phyloP scores from a whole-genome alignment of 257 asterid species.

The Lycium barbarum region DNA sequence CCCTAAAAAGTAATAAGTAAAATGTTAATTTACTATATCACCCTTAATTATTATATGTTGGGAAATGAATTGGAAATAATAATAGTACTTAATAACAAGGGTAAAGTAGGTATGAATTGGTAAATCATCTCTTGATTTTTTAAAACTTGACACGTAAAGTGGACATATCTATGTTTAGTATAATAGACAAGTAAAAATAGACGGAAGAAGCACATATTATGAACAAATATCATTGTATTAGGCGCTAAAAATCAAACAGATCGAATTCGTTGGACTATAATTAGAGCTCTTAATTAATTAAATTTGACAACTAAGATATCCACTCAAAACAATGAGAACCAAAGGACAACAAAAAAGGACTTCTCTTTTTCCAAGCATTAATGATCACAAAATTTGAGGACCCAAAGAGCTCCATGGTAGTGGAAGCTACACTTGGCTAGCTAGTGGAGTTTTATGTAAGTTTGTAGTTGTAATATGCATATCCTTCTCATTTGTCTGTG shows the following conservation, averaged over 20 bases:
- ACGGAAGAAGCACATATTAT: no score
- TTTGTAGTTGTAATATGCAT: constrained; percentile 20
- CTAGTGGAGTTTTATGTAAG: constrained; percentile 28
- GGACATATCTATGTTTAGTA: no score
- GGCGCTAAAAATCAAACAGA: constrained; percentile 28
- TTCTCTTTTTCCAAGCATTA: constrained; percentile 60
- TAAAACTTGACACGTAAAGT: no score
- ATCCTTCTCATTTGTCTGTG: constrained; percentile 36
- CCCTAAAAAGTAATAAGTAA: no score
- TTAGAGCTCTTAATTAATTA: constrained; percentile 18
- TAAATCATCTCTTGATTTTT: no score
- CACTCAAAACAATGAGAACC: constrained; percentile 45
- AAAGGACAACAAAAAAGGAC: constrained; percentile 43
- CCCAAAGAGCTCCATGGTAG: constrained; percentile 51
- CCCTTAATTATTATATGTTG: no score
- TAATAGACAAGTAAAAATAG: no score
- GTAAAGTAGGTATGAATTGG: no score
- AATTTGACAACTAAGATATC: constrained; percentile 46
- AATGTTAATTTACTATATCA: no score
- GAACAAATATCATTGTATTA: constrained; percentile 22
- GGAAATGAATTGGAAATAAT: no score
- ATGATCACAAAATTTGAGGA: constrained; percentile 61
- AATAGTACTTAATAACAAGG: no score
- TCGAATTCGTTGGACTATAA: neutral
- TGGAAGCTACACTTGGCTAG: constrained; percentile 54